Evolutionary conservation across 2,329 filamentous ascomycete species (phyloP).

Genomic region (Anthostomella pinea): DNA sequence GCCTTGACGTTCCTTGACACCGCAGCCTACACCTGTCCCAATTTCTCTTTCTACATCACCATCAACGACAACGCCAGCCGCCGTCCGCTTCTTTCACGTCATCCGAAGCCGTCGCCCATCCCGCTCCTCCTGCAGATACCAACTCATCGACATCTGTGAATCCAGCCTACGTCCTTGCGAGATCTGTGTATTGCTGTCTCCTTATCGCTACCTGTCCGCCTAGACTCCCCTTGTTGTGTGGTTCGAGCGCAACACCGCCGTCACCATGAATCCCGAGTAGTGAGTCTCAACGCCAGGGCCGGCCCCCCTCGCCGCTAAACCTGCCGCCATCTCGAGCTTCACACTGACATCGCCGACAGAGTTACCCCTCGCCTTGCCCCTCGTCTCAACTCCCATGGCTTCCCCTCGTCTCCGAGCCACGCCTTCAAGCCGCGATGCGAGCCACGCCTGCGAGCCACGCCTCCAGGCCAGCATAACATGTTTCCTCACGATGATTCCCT

Average conservation of each 20-base stretch:
- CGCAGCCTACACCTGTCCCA: constrained; percentile 30
- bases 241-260: constrained; percentile 28
- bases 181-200: constrained; percentile 1
- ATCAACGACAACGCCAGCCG: constrained; percentile 16
- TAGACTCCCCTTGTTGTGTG: constrained; percentile 15
- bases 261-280: constrained; percentile 90
- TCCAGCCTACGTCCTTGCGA: constrained; percentile 2
- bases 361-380: constrained; percentile 10
- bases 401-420: neutral
- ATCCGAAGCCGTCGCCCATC: constrained; percentile 7
- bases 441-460: too few species aligned
- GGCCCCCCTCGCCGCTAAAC: constrained; percentile 12
- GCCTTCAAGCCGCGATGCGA: constrained; percentile 1
- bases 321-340: neutral
- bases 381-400: constrained; percentile 7
- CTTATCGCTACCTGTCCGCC: constrained; percentile 10
- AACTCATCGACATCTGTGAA: constrained; percentile 11
- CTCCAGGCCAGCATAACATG: too few species aligned
- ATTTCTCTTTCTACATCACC: constrained; percentile 32
- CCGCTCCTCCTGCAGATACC: constrained; percentile 9
- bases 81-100: constrained; percentile 15
- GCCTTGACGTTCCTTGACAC: constrained; percentile 28
- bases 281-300: constrained; percentile 50
- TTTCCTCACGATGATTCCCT: constrained; percentile 6
- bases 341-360: constrained; percentile 7